phyloP scores from a whole-genome alignment of 768 basidiomycete genomes.

The Infundibulicybe gibba region DNA sequence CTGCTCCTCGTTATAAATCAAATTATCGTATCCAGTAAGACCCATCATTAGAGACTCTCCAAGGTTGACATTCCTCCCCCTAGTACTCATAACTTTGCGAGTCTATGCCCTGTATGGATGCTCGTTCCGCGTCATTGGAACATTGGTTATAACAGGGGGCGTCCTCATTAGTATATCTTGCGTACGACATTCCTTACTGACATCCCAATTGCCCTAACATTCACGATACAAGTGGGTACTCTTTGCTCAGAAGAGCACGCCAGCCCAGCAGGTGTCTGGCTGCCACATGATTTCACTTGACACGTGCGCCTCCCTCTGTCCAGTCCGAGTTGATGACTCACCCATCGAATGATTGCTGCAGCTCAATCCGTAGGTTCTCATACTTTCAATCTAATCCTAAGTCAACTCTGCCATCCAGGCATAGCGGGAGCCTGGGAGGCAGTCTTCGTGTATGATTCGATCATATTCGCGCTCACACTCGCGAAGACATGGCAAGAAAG shows the following conservation, averaged over 20 bases:
- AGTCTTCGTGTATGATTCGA: slow-evolving; percentile 42
- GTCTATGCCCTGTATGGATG: slow-evolving; percentile 47
- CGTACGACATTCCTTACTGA: slow-evolving; percentile 25
- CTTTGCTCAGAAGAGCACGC: slow-evolving; percentile 29
- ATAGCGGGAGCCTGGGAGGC: slow-evolving; percentile 45
- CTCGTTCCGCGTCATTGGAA: slow-evolving; percentile 32
- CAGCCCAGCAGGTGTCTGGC: slow-evolving; percentile 19
- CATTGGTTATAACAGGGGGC: slow-evolving; percentile 26
- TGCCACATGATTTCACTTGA: slow-evolving; percentile 29
- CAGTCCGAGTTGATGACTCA: not conserved
- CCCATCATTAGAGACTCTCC: no score
- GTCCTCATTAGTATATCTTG: slow-evolving; percentile 24
- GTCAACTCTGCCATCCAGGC: slow-evolving; percentile 12
- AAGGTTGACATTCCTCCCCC: not conserved
- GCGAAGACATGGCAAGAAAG: slow-evolving; percentile 37
- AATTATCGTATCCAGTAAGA: slow-evolving; percentile 42
- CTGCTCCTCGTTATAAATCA: slow-evolving; percentile 38
- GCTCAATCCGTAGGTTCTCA: slow-evolving; percentile 11
- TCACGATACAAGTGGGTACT: slow-evolving; percentile 34
- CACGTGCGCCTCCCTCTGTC: slow-evolving; percentile 22
- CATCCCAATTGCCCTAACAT: not conserved
- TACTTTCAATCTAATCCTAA: not conserved
- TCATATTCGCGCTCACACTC: slow-evolving; percentile 46
- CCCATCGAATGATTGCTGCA: not conserved
- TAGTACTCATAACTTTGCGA: slow-evolving; percentile 42